phyloP scores from a whole-genome alignment of 1,284 basidiomycete genomes.

The Moniliophthora roreri region DNA sequence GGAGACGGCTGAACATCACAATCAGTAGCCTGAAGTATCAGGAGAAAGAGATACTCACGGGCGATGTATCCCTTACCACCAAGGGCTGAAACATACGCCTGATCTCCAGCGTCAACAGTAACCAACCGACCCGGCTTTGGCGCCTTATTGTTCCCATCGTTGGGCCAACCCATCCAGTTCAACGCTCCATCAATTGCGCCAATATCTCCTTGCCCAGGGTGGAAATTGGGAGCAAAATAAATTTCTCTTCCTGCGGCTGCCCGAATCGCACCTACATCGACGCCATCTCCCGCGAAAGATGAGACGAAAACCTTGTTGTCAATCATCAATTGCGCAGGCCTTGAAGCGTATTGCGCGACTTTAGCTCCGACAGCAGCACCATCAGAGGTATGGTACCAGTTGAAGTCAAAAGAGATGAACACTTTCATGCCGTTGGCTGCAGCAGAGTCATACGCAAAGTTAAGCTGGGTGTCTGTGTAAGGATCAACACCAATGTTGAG shows the following conservation, averaged over 20 bases:
- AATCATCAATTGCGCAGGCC: conserved; percentile 19
- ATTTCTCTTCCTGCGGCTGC: conserved; percentile 14
- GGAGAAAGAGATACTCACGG: not conserved
- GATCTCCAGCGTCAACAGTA: not conserved
- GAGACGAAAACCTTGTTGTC: conserved; percentile 18
- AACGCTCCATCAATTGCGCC: conserved; percentile 21
- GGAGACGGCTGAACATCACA: conserved; percentile 12
- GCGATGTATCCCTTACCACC: conserved; percentile 1
- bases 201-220: conserved; percentile 21
- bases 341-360: conserved; percentile 20
- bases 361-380: conserved; percentile 17
- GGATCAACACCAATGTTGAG: conserved; percentile 22
- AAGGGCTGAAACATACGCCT: not conserved
- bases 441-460: conserved; percentile 29
- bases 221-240: conserved; percentile 23
- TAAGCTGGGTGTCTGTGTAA: conserved; percentile 29
- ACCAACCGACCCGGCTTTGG: conserved; percentile 10
- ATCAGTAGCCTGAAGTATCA: conserved; percentile 8
- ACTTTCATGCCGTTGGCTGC: conserved; percentile 30
- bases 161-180: conserved; percentile 23
- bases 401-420: conserved; percentile 34
- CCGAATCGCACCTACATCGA: conserved; percentile 17
- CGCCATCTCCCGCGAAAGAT: conserved; percentile 20
- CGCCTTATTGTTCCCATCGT: conserved; percentile 23
- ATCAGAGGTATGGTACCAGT: conserved; percentile 21